phyloP scores from a whole-genome alignment of 1,139 yeast species.

The Hyphopichia pseudoburtonii region DNA sequence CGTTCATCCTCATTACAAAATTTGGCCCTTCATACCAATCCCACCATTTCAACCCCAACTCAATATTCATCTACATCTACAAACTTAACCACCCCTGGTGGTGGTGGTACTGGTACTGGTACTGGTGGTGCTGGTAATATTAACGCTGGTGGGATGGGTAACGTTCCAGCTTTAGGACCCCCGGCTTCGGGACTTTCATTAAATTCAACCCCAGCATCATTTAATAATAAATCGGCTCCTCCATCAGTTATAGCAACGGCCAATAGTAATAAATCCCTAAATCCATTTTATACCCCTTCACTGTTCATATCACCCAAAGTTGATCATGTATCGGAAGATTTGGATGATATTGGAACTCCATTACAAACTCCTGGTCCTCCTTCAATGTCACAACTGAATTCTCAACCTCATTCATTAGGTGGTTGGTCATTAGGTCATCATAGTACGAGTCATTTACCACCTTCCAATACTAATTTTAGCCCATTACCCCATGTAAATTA shows the following conservation, averaged over 20 bases:
- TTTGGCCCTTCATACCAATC: not conserved
- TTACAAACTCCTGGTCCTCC: constrained; percentile 20
- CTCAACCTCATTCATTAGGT: not conserved
- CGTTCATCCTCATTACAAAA: constrained; percentile 7
- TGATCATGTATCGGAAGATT: constrained; percentile 22
- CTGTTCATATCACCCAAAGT: constrained; percentile 42
- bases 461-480: constrained; percentile 5
- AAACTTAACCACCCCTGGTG: too few relatives aligned
- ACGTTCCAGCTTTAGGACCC: not conserved
- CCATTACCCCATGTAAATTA: constrained; percentile 7
- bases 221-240: constrained; percentile 3
- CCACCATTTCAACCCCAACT: constrained; percentile 1
- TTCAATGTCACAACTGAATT: constrained; percentile 1
- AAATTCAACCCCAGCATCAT: too few relatives aligned
- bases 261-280: constrained; percentile 19
- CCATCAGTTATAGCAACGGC: constrained; percentile 12
- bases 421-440: too few relatives aligned
- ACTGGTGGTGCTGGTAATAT: too few relatives aligned
- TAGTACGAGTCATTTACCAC: not conserved
- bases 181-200: too few relatives aligned
- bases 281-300: constrained; percentile 49
- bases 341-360: constrained; percentile 35
- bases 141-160: too few relatives aligned
- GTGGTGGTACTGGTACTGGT: too few relatives aligned
- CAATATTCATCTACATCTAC: too few relatives aligned